These are phyloP conservation scores for Sodiomyces alkalinus DNA, from an alignment of 2,329 filamentous ascomycete genomes.

Conservation along the genomic window DNA sequence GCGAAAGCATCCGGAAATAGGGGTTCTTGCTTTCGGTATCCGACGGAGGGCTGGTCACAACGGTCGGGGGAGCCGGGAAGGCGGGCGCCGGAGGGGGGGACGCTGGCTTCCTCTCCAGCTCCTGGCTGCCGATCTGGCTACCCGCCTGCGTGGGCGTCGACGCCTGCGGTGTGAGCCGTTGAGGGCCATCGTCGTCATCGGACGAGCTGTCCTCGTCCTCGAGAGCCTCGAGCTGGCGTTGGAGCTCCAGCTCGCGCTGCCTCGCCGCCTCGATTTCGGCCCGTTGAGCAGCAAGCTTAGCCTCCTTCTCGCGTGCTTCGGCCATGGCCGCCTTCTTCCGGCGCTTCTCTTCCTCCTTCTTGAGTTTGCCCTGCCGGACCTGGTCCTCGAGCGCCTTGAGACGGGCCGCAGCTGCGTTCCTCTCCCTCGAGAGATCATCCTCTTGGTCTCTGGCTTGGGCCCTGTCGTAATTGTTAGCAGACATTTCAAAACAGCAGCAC, in stretches of 20 bases:
- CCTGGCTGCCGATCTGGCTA: conserved; percentile 36
- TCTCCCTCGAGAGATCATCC: conserved; percentile 65
- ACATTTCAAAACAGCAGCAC: background rate
- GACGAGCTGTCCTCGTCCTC: conserved; percentile 59
- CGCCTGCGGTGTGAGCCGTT: conserved; percentile 49
- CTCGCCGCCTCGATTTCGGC: conserved; percentile 86
- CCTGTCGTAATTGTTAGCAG: conserved; percentile 32
- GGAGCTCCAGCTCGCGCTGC: conserved; percentile 78
- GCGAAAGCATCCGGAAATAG: conserved; percentile 80
- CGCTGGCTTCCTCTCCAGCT: conserved; percentile 35
- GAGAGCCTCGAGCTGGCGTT: conserved; percentile 67
- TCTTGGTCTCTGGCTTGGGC: conserved; percentile 60
- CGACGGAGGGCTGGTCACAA: conserved; percentile 36
- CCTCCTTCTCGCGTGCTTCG: conserved; percentile 78
- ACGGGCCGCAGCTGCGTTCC: conserved; percentile 65
- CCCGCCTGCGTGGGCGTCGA: conserved; percentile 40
- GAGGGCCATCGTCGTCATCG: conserved; percentile 63
- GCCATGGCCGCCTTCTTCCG: conserved; percentile 77
- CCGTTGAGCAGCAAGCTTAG: conserved; percentile 66
- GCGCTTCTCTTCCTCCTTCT: conserved; percentile 92
- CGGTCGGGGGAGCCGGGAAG: conserved; percentile 32
- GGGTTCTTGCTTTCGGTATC: conserved; percentile 83
- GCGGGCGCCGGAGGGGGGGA: conserved; percentile 33
- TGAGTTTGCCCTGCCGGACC: conserved; percentile 81
- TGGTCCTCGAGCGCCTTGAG: conserved; percentile 86